Conservation (phyloP, 148 eudicot genomes). For the Limonium bicolor region DNA sequence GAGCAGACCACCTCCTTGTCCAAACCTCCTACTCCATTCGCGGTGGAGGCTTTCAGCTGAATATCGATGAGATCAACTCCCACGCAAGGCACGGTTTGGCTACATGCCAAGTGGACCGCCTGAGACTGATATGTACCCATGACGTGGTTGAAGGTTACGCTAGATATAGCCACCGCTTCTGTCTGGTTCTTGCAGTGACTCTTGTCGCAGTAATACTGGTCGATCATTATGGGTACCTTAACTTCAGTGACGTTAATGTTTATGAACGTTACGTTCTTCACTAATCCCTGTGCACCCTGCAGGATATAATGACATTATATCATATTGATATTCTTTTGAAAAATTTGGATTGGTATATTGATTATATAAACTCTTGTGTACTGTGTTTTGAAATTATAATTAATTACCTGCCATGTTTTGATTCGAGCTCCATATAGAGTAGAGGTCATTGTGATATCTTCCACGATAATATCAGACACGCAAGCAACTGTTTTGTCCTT, state of each 20-base stretch:
- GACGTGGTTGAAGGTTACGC: constrained; percentile 29
- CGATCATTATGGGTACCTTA: constrained; percentile 48
- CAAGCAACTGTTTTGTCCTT: constrained; percentile 58
- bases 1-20: constrained; percentile 32
- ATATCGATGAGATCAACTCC: constrained; percentile 36
- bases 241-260: constrained; percentile 49
- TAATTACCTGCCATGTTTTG: constrained; percentile 80
- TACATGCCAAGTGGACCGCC: constrained; percentile 63
- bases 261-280: constrained; percentile 54
- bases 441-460: constrained; percentile 35
- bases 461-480: constrained; percentile 51
- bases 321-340: too few species aligned
- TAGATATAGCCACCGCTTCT: constrained; percentile 46
- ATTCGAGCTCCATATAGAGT: constrained; percentile 65
- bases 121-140: constrained; percentile 47
- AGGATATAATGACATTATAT: too few species aligned
- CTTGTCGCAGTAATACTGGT: constrained; percentile 72
- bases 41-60: constrained; percentile 23
- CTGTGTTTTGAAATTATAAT: neutral
- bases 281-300: constrained; percentile 67
- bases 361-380: too few species aligned
- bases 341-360: too few species aligned
- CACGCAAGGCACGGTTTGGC: constrained; percentile 42
- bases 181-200: constrained; percentile 53
- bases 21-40: constrained; percentile 2